A percentile compares a stretch with the other conserved stretches of the same genome.
Evolutionary conservation across 192 early-diverging fungal genomes (phyloP).

Genomic region (Chytriomyces sp.): DNA sequence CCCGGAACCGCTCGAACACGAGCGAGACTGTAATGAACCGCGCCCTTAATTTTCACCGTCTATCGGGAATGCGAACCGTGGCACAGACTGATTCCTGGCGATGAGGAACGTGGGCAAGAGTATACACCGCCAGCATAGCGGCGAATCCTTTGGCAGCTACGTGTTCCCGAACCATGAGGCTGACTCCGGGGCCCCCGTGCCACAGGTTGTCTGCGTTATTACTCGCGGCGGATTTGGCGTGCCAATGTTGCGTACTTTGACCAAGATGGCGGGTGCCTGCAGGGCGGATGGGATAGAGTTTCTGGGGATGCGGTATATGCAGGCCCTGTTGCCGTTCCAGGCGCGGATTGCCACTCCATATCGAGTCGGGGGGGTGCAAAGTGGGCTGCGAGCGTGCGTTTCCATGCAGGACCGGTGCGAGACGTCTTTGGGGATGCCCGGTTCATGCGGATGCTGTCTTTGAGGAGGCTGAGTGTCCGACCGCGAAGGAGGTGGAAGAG

Average conservation of each 20-base stretch:
- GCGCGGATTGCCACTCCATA: constrained; percentile 13
- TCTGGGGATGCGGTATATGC: background rate
- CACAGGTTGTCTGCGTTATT: constrained; percentile 15
- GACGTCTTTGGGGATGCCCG: background rate
- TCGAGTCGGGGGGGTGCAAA: background rate
- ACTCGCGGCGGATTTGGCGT: constrained; percentile 20
- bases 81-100: too few relatives aligned
- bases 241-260: constrained; percentile 1
- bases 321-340: background rate
- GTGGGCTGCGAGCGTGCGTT: background rate
- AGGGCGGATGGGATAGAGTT: background rate
- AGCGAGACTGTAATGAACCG: too few relatives aligned
- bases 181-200: background rate
- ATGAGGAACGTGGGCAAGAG: background rate
- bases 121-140: background rate
- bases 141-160: background rate
- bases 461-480: background rate
- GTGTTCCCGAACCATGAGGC: too few relatives aligned
- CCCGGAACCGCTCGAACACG: background rate
- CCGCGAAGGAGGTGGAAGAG: background rate
- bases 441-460: background rate
- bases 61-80: too few relatives aligned
- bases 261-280: background rate
- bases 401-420: background rate
- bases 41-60: too few relatives aligned